These are phyloP conservation scores for Pleurotus tuber-regium DNA, from an alignment of 768 basidiomycete species.

Conservation along the genomic window DNA sequence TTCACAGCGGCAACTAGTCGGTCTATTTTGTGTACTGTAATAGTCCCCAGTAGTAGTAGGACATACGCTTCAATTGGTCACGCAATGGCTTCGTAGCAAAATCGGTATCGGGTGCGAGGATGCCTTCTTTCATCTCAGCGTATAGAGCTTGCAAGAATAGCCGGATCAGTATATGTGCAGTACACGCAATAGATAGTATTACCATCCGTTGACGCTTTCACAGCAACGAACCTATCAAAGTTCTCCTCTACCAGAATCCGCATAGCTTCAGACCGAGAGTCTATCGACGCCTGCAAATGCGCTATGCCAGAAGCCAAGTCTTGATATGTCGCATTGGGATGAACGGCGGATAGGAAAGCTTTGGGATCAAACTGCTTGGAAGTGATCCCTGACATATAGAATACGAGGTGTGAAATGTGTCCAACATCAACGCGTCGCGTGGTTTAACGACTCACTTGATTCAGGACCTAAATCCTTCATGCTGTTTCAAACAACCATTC, in stretches of 20 bases:
- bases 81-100: slow-evolving; percentile 80
- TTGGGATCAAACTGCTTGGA: slow-evolving; percentile 98
- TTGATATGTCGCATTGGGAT: slow-evolving; percentile 94
- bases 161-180: too few relatives aligned
- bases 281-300: slow-evolving; percentile 75
- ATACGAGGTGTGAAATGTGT: not conserved
- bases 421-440: not conserved
- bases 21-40: too few relatives aligned
- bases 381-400: slow-evolving; percentile 83
- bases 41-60: too few relatives aligned
- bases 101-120: slow-evolving; percentile 73
- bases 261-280: slow-evolving; percentile 91
- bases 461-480: slow-evolving; percentile 72
- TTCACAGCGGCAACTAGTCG: slow-evolving; percentile 80
- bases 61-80: slow-evolving; percentile 83
- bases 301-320: slow-evolving; percentile 80
- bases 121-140: slow-evolving; percentile 89
- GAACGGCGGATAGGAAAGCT: slow-evolving; percentile 83
- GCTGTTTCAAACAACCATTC: too few relatives aligned
- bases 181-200: slow-evolving; percentile 22
- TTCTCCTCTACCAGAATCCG: slow-evolving; percentile 95
- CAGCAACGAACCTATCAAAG: slow-evolving; percentile 96
- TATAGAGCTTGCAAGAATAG: too few relatives aligned
- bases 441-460: slow-evolving; percentile 55
- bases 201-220: slow-evolving; percentile 98